phyloP scores from a whole-genome alignment of 2,329 filamentous ascomycete species.

The Xylaria sp. region DNA sequence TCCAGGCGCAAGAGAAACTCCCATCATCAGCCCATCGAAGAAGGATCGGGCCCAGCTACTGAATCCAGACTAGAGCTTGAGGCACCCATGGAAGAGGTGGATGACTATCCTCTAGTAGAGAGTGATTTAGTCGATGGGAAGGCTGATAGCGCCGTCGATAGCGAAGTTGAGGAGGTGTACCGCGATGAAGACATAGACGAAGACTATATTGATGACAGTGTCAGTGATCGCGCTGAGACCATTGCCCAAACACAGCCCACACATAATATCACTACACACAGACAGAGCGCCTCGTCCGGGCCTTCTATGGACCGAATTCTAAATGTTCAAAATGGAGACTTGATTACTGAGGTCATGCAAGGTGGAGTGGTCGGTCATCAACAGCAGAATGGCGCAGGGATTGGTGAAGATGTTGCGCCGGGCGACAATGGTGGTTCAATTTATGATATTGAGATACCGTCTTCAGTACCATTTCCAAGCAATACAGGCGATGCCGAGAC shows the following conservation, averaged over 20 bases:
- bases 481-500: not conserved
- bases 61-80: not conserved
- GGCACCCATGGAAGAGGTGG: constrained; percentile 14
- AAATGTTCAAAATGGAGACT: not conserved
- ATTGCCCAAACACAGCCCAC: not conserved
- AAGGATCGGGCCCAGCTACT: not conserved
- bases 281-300: not conserved
- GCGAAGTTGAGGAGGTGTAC: constrained; percentile 10
- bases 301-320: not conserved
- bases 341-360: not conserved
- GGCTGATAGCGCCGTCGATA: constrained; percentile 1
- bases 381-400: not conserved
- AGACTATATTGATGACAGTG: not conserved
- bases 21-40: not conserved
- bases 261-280: not conserved
- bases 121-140: not conserved
- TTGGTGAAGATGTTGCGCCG: not conserved
- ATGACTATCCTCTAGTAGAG: not conserved
- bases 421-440: not conserved
- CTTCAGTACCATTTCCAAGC: constrained; percentile 26
- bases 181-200: constrained; percentile 18
- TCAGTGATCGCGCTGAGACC: not conserved
- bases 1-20: constrained; percentile 27
- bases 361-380: not conserved
- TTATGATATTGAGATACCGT: constrained; percentile 26